Conservation (phyloP, 2,329 filamentous ascomycete genomes). For the Gyromitra esculenta region DNA sequence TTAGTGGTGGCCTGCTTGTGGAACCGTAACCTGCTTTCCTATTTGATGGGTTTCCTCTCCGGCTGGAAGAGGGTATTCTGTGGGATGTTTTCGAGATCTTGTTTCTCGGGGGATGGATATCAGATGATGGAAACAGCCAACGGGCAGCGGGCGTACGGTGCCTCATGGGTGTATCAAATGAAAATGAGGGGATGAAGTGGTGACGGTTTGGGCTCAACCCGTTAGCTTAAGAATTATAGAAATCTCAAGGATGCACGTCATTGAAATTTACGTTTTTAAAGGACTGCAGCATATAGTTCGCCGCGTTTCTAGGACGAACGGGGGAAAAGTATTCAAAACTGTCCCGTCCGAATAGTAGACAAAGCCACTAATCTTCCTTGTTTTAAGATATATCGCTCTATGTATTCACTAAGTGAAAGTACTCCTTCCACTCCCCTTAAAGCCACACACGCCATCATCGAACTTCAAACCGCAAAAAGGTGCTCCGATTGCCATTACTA, state of each 20-base stretch:
- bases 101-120: background rate
- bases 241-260: background rate
- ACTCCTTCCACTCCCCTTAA: background rate
- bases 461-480: slow-evolving; percentile 8
- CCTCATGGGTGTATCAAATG: background rate
- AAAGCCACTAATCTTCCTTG: too few relatives aligned
- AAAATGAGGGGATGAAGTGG: background rate
- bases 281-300: background rate
- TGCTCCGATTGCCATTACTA: slow-evolving; percentile 35
- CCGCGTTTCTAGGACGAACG: background rate
- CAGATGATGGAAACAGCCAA: background rate
- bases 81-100: background rate
- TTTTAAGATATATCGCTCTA: too few relatives aligned
- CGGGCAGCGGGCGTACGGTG: background rate
- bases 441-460: background rate
- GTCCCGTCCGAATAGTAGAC: too few relatives aligned
- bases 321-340: too few relatives aligned
- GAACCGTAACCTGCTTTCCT: background rate
- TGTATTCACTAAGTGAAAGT: too few relatives aligned
- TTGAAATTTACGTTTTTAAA: background rate
- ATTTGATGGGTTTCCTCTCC: background rate
- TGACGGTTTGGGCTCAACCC: background rate
- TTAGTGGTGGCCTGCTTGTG: background rate
- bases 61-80: background rate
- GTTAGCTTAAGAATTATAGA: background rate